phyloP scores from a whole-genome alignment of 345 rosid species.

The Euclidium syriacum region DNA sequence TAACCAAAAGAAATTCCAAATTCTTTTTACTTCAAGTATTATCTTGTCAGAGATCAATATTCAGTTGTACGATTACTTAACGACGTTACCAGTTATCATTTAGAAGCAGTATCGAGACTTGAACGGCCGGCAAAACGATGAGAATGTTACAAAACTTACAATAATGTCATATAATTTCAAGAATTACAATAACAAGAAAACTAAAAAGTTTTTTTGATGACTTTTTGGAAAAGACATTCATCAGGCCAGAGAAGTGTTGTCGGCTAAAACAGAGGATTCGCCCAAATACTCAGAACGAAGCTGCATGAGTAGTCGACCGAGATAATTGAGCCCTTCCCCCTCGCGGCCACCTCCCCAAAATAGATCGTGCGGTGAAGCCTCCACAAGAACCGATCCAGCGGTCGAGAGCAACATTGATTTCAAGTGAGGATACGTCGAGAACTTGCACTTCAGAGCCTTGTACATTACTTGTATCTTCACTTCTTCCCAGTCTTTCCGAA shows the following conservation, averaged over 20 bases:
- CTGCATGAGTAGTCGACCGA: conserved; percentile 85
- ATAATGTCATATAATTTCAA: background rate
- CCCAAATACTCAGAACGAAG: conserved; percentile 79
- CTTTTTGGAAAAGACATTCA: background rate
- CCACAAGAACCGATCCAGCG: conserved; percentile 73
- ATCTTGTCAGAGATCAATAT: too few species aligned
- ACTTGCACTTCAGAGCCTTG: conserved; percentile 72
- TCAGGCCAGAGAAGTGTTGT: conserved; percentile 22
- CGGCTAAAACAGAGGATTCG: conserved; percentile 44
- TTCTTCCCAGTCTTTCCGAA: conserved; percentile 74
- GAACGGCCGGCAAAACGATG: background rate
- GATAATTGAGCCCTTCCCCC: conserved; percentile 89
- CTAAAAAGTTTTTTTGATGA: background rate
- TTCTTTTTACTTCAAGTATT: too few species aligned
- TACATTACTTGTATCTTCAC: conserved; percentile 79
- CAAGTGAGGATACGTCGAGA: conserved; percentile 81
- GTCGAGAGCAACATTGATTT: conserved; percentile 72
- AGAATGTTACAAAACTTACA: conserved; percentile 16
- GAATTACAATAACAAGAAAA: background rate
- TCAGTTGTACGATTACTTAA: too few species aligned
- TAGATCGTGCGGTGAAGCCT: conserved; percentile 91
- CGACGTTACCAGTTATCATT: too few species aligned
- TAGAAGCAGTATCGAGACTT: too few species aligned
- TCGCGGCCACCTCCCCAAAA: conserved; percentile 98
- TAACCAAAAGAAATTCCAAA: too few species aligned